Percentiles rank a stretch among this genome's conserved stretches.
Conservation (phyloP, 352 stramenopile genomes). For the Globisporangium parvum region DNA sequence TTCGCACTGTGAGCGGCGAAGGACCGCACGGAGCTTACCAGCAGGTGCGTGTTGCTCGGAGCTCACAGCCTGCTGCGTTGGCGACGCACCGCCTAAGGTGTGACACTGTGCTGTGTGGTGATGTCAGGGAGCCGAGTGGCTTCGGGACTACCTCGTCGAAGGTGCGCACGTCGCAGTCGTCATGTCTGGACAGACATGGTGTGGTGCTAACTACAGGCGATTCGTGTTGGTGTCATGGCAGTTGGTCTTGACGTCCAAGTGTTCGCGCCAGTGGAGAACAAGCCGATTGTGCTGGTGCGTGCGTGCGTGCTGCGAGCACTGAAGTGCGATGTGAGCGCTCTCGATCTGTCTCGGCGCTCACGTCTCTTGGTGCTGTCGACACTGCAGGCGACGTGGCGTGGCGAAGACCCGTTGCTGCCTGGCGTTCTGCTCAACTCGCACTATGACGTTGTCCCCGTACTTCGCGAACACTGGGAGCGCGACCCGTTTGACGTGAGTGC, state of each 20-base stretch:
- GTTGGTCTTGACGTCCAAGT: slow-evolving; percentile 43
- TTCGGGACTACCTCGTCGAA: slow-evolving; percentile 47
- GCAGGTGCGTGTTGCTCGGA: slow-evolving; percentile 21
- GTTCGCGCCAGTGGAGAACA: slow-evolving; percentile 53
- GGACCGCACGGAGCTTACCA: slow-evolving; percentile 63
- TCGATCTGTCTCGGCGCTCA: background rate
- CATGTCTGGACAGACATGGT: too few relatives aligned
- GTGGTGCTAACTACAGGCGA: background rate
- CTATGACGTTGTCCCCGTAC: slow-evolving; percentile 94
- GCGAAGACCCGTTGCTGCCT: slow-evolving; percentile 72
- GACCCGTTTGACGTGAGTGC: slow-evolving; percentile 77
- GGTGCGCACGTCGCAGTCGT: slow-evolving; percentile 16
- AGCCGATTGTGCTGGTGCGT: slow-evolving; percentile 88
- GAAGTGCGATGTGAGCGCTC: background rate
- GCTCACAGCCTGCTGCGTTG: background rate
- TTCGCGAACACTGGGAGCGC: slow-evolving; percentile 78
- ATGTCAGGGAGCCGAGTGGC: slow-evolving; percentile 43
- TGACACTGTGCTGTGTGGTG: background rate
- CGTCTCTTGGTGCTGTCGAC: background rate
- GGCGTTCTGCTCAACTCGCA: slow-evolving; percentile 91
- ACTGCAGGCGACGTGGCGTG: slow-evolving; percentile 59
- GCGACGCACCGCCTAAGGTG: background rate
- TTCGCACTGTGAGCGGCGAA: slow-evolving; percentile 72
- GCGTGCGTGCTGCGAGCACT: background rate
- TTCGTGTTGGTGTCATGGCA: slow-evolving; percentile 8